These are phyloP conservation scores for Anisodus tanguticus DNA, from an alignment of 257 asterid species.

Conservation along the genomic window DNA sequence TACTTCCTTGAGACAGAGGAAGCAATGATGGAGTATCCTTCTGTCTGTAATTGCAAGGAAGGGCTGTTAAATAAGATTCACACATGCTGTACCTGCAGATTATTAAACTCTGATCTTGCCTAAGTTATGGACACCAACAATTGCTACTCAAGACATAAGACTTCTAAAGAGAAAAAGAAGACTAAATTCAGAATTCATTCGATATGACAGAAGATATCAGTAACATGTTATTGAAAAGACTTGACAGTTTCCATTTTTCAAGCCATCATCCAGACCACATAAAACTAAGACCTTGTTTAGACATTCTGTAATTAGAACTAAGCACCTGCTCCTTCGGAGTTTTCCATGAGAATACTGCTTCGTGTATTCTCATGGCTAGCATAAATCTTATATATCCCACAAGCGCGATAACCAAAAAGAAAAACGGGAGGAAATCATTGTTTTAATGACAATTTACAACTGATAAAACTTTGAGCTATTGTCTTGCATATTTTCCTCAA, in stretches of 20 bases:
- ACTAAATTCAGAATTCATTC: not conserved
- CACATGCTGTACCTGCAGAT: not conserved
- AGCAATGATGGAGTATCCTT: too few species aligned
- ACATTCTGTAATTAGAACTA: not conserved
- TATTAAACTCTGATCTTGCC: not conserved
- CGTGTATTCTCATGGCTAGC: constrained; percentile 21
- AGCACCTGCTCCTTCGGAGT: not conserved
- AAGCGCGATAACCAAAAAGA: not conserved
- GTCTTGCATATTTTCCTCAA: not conserved
- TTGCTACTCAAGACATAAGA: not conserved
- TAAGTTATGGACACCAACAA: not conserved
- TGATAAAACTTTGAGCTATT: constrained; percentile 25
- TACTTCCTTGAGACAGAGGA: too few species aligned
- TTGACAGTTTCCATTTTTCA: not conserved
- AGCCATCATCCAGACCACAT: not conserved
- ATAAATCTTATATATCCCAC: constrained; percentile 22
- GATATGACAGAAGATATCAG: not conserved
- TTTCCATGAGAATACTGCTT: constrained; percentile 22
- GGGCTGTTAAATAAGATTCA: too few species aligned
- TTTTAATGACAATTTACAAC: constrained; percentile 29
- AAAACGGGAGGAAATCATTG: not conserved
- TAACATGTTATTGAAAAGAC: not conserved
- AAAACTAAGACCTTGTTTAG: constrained; percentile 2
- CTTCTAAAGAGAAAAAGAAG: not conserved
- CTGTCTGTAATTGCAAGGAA: too few species aligned